Evolutionary conservation across 306 rosid genomes (phyloP), one percentile per base, ranked within the genome.

Genomic region (Echinosophora koreensis): DNA sequence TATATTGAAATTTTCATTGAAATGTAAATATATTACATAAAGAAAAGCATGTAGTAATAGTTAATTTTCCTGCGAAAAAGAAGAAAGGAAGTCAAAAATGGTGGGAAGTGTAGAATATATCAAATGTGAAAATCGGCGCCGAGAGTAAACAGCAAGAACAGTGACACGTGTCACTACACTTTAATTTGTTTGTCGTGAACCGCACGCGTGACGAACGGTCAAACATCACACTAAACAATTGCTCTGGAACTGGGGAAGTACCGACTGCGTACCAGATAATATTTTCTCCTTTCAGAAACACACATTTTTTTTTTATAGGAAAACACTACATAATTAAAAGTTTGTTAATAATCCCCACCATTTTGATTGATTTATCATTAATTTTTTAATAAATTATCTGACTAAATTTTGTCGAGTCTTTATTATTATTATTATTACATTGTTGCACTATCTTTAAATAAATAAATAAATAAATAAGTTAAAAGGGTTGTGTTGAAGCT

Each of bases 191-290:
- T 28, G 98, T 88, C 97, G 93, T 91, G 91, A 84, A 76, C 37
- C 57, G 91, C 98, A 89, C 90, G 97, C 98, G 90, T 84, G 86
- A 81, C 17, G 84, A 88, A 60, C 41, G 80, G 92, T 86, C 94
- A 93, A 90, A 82, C 79, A 82, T 78, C 88, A 64, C 60, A 68
- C 82, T 18, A 81, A 39, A 35, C 30, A 32, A 69, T 6, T 55
- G 66, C 73, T 62, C 76, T 57, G 78, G 70, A 69, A 27, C 57
- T 14, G 67, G 50, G 47, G 37, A 81, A 80, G 69, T 12, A 13
- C 16, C 77, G 76, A 78, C 76, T 41, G 56, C 66, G 22, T 22
- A 22, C 22, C 22, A 22, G 1, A 22, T 22, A 22, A 22, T 38
- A 35, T 49, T 73, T 73, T 59, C 30, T 66, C 8, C 32, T 38